Conservation (phyloP, 2,329 filamentous ascomycete genomes). For the Claviceps capensis region DNA sequence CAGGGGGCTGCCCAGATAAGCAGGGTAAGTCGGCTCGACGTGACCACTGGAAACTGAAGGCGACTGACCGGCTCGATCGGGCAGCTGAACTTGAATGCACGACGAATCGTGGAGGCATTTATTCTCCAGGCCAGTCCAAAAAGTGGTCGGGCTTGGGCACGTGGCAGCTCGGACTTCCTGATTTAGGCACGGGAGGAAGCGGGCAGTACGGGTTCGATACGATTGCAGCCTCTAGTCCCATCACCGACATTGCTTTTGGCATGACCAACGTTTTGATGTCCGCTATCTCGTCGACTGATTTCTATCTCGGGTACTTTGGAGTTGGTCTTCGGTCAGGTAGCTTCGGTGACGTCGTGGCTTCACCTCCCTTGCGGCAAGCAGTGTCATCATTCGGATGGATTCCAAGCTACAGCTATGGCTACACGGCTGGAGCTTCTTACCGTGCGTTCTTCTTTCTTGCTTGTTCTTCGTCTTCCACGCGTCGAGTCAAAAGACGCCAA, state of each 20-base stretch:
- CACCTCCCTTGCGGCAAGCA: constrained; percentile 40
- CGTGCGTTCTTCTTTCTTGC: constrained; percentile 29
- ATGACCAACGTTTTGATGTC: constrained; percentile 35
- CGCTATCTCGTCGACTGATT: constrained; percentile 40
- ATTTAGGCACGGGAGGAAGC: constrained; percentile 45
- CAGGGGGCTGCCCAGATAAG: constrained; percentile 34
- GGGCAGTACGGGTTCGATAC: constrained; percentile 49
- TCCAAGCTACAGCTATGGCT: constrained; percentile 61
- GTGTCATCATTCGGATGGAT: constrained; percentile 46
- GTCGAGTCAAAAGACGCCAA: not conserved
- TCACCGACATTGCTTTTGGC: constrained; percentile 22
- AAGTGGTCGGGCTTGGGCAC: constrained; percentile 46
- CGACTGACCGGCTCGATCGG: constrained; percentile 7
- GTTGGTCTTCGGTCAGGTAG: constrained; percentile 40
- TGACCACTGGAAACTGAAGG: not conserved
- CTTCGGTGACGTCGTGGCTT: constrained; percentile 34
- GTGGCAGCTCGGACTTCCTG: constrained; percentile 45
- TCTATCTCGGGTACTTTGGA: constrained; percentile 41
- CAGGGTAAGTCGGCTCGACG: constrained; percentile 25
- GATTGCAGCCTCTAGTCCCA: constrained; percentile 26
- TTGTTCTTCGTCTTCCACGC: not conserved
- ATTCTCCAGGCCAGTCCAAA: constrained; percentile 36
- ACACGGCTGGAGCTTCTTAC: constrained; percentile 63
- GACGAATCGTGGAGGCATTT: constrained; percentile 44
- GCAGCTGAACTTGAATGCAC: constrained; percentile 38